These are phyloP conservation scores for Blakeslea trispora DNA, from an alignment of 371 early-diverging fungal genomes.

Conservation along the genomic window DNA sequence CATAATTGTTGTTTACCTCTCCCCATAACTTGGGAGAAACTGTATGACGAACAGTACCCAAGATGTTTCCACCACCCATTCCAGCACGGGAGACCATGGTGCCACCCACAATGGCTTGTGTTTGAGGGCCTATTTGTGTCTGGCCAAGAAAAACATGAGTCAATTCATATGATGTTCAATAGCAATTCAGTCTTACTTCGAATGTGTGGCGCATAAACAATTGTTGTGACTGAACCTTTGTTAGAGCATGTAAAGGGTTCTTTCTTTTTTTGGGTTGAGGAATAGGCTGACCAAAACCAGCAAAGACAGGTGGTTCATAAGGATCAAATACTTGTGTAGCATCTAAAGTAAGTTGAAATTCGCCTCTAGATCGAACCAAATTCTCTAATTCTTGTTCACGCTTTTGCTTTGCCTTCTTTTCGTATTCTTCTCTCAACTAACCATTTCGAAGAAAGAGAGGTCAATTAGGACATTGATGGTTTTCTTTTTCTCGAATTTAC, in stretches of 20 bases:
- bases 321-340: constrained; percentile 60
- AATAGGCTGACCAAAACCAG: constrained; percentile 37
- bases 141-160: constrained; percentile 29
- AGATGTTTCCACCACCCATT: constrained; percentile 76
- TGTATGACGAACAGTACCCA: constrained; percentile 74
- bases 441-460: too few relatives aligned
- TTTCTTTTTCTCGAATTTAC: constrained; percentile 41
- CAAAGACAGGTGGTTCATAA: constrained; percentile 56
- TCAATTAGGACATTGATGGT: not conserved
- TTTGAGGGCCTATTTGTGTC: constrained; percentile 72
- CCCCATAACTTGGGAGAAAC: constrained; percentile 71
- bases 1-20: constrained; percentile 48
- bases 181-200: constrained; percentile 51
- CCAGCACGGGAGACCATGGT: constrained; percentile 73
- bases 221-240: constrained; percentile 65
- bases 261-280: constrained; percentile 20
- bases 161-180: not conserved
- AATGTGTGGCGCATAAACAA: constrained; percentile 84
- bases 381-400: constrained; percentile 80
- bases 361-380: constrained; percentile 68
- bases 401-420: constrained; percentile 67
- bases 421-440: constrained; percentile 84
- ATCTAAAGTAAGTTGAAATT: constrained; percentile 57
- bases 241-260: constrained; percentile 32
- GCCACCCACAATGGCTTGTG: constrained; percentile 66